phyloP scores from a whole-genome alignment of 176 grass and related monocot species.

The Hsuehochloa calcarea region DNA sequence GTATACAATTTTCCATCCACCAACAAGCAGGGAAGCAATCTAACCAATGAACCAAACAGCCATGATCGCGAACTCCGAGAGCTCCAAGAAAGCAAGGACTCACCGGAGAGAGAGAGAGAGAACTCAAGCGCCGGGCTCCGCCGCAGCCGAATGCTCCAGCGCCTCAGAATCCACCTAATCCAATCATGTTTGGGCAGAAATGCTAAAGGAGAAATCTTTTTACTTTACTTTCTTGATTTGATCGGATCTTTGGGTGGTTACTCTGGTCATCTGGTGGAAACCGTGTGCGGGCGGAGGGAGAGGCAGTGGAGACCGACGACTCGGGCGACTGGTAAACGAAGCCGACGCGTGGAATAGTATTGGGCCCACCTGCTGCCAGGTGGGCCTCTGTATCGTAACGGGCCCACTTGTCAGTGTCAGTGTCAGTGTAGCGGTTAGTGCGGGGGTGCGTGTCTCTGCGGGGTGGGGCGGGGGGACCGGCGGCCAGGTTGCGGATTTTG shows the following conservation, averaged over 20 bases:
- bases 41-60: background rate
- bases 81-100: conserved; percentile 19
- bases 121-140: background rate
- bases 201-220: background rate
- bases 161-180: background rate
- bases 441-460: background rate
- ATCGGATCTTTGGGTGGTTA: conserved; percentile 28
- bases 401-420: background rate
- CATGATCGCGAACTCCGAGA: background rate
- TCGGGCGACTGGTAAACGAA: conserved; percentile 45
- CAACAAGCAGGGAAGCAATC: background rate
- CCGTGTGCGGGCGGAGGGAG: conserved; percentile 37
- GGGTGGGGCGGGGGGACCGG: background rate
- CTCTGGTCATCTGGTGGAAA: conserved; percentile 38
- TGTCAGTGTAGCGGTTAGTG: background rate
- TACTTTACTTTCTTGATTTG: background rate
- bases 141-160: background rate
- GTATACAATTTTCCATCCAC: background rate
- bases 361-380: background rate
- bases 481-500: background rate
- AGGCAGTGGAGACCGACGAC: conserved; percentile 40
- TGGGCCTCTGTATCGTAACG: background rate
- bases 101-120: conserved; percentile 26
- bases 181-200: background rate
- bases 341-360: conserved; percentile 40